Base-by-base conservation (phyloP, 805 yeast genomes). In the Hanseniaspora occidentalis region DNA sequence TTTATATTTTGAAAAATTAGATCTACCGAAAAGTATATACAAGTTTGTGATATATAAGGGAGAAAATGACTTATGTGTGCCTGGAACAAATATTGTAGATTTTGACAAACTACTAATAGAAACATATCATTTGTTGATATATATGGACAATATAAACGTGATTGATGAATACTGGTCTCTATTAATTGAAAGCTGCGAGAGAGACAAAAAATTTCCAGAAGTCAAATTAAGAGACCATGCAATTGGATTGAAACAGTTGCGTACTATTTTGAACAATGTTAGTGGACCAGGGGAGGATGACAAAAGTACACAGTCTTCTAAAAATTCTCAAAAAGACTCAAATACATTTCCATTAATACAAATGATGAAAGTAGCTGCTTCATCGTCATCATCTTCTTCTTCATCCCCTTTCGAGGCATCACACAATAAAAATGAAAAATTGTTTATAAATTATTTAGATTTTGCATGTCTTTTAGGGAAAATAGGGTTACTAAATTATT, bases 381-480 rank as follows among this genome's bases (percentile, higher is more conserved):
- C 24, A 3, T 31, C 43, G 6, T 27, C 36, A 2, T 16, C 43
- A 2, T n/a, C n/a, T n/a, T n/a, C n/a, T n/a, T n/a, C n/a, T n/a
- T n/a, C n/a, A n/a, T n/a, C n/a, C n/a, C n/a, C n/a, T n/a, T n/a
- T n/a, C n/a, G n/a, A n/a, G n/a, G n/a, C n/a, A n/a, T n/a, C n/a
- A n/a, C n/a, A n/a, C n/a, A n/a, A n/a, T n/a, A n/a, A n/a, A n/a
- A n/a, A n/a, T 51, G 18, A 29, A 10, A 29, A 29, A 29, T 20
- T 41, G 2, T 60, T 45, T 43, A 46, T 72, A 17, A 59, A 58
- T 3, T 69, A 67, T 42, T 48, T 61, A 31, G 77, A 73, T 47
- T 68, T 73, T 48, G 75, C 69, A 5, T 56, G 62, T 41, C 52
- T 70, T 9, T 45, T 73, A 42, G 79, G 77, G 1, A 66, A 69